Evolutionary conservation across 345 rosid genomes (phyloP).

Genomic region (Heritiera littoralis): DNA sequence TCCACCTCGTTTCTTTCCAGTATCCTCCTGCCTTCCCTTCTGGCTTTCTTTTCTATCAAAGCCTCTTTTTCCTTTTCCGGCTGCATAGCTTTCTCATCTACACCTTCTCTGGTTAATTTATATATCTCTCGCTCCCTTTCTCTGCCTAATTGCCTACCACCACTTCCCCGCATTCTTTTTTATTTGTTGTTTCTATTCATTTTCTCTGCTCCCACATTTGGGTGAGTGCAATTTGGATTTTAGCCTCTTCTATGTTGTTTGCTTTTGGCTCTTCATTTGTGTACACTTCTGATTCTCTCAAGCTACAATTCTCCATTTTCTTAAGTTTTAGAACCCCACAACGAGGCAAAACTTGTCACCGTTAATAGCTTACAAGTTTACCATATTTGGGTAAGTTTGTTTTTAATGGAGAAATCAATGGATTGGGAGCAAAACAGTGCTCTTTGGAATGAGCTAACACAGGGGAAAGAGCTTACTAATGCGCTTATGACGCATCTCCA

Average conservation of each 20-base stretch:
- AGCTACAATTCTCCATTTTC: conserved; percentile 1
- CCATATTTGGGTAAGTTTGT: background rate
- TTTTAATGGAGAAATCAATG: conserved; percentile 18
- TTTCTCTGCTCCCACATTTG: too few species aligned
- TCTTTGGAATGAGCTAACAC: conserved; percentile 54
- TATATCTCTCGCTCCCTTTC: background rate
- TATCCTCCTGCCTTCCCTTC: conserved; percentile 29
- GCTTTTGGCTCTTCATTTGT: background rate
- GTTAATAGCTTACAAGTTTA: too few species aligned
- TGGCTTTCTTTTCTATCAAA: background rate
- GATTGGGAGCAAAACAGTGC: conserved; percentile 31
- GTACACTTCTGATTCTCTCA: too few species aligned
- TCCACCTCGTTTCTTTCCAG: conserved; percentile 20
- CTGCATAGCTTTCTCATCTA: background rate
- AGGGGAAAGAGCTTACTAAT: conserved; percentile 60
- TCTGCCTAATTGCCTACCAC: background rate
- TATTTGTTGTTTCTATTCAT: background rate
- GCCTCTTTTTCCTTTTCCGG: background rate
- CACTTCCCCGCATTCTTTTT: background rate
- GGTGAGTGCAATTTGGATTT: background rate
- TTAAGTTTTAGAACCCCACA: background rate
- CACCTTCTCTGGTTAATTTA: background rate
- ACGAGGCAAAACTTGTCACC: background rate
- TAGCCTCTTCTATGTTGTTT: background rate
- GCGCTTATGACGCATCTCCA: conserved; percentile 51